Percentiles rank a stretch among this genome's conserved stretches.
Conservation (phyloP, 129 eudicot species). For the Centaurea solstitialis region DNA sequence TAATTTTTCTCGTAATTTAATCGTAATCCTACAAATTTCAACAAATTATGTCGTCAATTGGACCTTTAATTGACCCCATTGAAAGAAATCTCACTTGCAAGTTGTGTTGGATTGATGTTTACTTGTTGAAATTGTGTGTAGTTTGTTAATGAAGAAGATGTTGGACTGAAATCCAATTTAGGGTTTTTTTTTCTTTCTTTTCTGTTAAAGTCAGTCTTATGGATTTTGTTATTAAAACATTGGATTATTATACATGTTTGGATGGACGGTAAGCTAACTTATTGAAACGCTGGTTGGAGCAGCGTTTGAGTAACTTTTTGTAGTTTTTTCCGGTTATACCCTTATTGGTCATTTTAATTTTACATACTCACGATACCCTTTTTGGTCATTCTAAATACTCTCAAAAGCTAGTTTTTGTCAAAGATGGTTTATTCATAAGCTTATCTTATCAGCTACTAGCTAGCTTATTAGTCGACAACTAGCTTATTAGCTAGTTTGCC, state of each 20-base stretch:
- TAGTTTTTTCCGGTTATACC: no score
- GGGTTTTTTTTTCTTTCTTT: neutral
- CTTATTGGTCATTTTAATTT: no score
- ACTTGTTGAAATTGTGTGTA: neutral
- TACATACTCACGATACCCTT: no score
- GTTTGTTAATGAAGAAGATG: neutral
- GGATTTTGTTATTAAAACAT: neutral
- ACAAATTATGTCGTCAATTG: neutral
- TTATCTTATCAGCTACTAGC: no score
- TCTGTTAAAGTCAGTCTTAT: neutral
- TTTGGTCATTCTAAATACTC: no score
- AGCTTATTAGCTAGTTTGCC: no score
- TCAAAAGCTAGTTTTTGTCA: no score
- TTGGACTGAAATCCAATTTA: neutral
- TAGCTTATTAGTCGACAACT: no score
- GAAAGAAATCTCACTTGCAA: conserved; percentile 7
- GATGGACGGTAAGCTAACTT: no score
- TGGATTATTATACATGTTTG: neutral
- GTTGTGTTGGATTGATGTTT: neutral
- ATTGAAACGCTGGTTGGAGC: no score
- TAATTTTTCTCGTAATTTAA: neutral
- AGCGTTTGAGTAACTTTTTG: no score
- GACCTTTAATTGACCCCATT: neutral
- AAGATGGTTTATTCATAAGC: no score
- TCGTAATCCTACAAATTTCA: neutral